Conservation (phyloP, 1,284 basidiomycete genomes). For the Coniophora puteana region DNA sequence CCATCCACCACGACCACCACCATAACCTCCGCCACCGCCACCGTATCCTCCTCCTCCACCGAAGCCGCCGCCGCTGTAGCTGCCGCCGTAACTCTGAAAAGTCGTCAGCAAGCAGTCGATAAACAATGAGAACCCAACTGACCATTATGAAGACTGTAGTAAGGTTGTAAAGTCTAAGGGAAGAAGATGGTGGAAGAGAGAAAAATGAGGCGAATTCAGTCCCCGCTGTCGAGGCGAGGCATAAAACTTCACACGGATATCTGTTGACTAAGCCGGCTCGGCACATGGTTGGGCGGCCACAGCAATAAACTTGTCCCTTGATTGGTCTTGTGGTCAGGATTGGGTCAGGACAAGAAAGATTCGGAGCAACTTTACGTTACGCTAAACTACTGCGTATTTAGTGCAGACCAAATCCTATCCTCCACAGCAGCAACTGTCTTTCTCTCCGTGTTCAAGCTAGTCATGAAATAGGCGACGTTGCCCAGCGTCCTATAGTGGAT, state of each 20-base stretch:
- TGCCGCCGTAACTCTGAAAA: conserved; percentile 33
- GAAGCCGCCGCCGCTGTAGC: conserved; percentile 30
- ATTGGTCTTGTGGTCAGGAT: neutral
- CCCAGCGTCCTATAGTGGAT: conserved; percentile 91
- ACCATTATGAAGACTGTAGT: conserved; percentile 20
- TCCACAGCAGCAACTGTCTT: conserved; percentile 56
- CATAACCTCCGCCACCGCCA: conserved; percentile 24
- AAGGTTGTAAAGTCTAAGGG: neutral
- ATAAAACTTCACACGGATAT: too few relatives aligned
- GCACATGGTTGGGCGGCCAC: neutral
- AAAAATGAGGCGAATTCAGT: neutral
- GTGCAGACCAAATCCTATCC: conserved; percentile 61
- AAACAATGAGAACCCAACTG: neutral
- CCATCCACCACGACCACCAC: conserved; percentile 23
- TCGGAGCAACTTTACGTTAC: neutral
- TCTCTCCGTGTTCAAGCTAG: conserved; percentile 74
- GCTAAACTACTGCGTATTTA: too few relatives aligned
- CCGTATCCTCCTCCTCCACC: conserved; percentile 31
- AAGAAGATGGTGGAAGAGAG: neutral
- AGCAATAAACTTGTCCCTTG: neutral
- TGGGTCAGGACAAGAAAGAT: neutral
- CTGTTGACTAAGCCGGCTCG: too few relatives aligned
- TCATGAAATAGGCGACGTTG: conserved; percentile 94
- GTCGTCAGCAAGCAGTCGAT: conserved; percentile 9
- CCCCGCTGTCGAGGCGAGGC: too few relatives aligned